Percentiles rank a stretch among this genome's conserved stretches.
Conservation (phyloP, 176 grass and related monocot genomes). For the Tuctoria greenei region DNA sequence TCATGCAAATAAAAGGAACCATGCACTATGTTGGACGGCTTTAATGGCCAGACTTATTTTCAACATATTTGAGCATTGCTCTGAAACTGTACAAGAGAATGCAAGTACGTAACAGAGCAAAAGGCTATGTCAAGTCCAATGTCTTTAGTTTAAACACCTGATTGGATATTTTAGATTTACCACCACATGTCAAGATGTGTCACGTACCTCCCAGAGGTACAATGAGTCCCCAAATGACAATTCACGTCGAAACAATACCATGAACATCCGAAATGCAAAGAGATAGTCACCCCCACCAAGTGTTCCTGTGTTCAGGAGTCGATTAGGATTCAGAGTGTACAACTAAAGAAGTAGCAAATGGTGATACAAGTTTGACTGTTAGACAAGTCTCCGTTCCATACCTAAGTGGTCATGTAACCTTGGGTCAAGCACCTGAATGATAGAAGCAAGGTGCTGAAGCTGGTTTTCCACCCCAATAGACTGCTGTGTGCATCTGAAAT, state of each 20-base stretch:
- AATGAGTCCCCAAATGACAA: slow-evolving; percentile 96
- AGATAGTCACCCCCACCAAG: slow-evolving; percentile 97
- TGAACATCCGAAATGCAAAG: slow-evolving; percentile 99
- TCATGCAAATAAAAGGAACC: slow-evolving; percentile 8
- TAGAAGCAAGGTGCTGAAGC: slow-evolving; percentile 87
- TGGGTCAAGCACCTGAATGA: slow-evolving; percentile 94
- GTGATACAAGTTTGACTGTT: slow-evolving; percentile 8
- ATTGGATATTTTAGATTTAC: neutral
- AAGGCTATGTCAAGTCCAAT: neutral
- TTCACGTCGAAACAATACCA: slow-evolving; percentile 96
- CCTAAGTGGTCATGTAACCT: slow-evolving; percentile 95
- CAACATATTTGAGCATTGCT: slow-evolving; percentile 17
- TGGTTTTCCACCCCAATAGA: slow-evolving; percentile 92
- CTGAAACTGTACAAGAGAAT: neutral
- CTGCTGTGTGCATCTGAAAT: slow-evolving; percentile 97
- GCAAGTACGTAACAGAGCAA: slow-evolving; percentile 23
- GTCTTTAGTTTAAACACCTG: neutral
- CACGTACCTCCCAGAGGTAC: slow-evolving; percentile 95
- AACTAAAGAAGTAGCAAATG: slow-evolving; percentile 36
- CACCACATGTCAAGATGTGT: neutral
- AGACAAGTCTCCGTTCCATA: slow-evolving; percentile 40
- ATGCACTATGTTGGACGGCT: slow-evolving; percentile 1
- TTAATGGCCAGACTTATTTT: neutral
- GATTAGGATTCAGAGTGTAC: slow-evolving; percentile 17
- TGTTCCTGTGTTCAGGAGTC: slow-evolving; percentile 55